Base-by-base conservation (phyloP, 768 basidiomycete genomes). In the Mycena epipterygia region DNA sequence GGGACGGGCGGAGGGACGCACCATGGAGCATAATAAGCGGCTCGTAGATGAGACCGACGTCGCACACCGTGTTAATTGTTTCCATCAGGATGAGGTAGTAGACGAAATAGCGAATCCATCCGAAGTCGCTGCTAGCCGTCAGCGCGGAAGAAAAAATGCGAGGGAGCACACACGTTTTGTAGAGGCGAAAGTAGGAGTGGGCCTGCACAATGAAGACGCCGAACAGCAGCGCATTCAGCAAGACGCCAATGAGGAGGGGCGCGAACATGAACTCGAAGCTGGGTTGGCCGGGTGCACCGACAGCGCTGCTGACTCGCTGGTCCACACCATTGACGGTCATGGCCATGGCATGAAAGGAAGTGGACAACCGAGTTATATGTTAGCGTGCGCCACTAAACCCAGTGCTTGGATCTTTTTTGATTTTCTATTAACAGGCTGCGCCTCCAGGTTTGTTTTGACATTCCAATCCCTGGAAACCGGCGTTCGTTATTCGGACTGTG, bases 31-130 rank as follows among this genome's bases (percentile, higher is more conserved):
- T 41, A 17, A 73, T 53, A 56, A 73, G 68, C 16, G 72, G 72
- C 44, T 73, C 61, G 61, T 70, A 73, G 42, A 73, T 70, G 42
- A 70, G 39, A 6, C 60, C 68, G 11, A 73, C 29, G 21, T 67
- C 65, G 35, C 64, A 73, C 2, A 67, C 25, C 9, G 72, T 73
- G 52, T 73, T 73, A 61, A 64, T 37, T 1, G 42, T 53, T 44
- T 73, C 72, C 53, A 73, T 32, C 19, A 70, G 3, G n/a, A 70
- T 70, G 19, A 73, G 39, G 52, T 73, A 73, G 25, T 70, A 70
- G 3, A 73, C 68, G 19, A 70, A 60, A 44, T 63, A 70, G 42
- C 68, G 53, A 5, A 70, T 70, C 55, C 32, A 58, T 5, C 46
- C 9, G 17, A 41, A 51, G 32, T 73, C 72, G 30, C 72, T 73